These are phyloP conservation scores for Orychophragmus violaceus DNA, from an alignment of 345 rosid genomes.

Conservation along the genomic window DNA sequence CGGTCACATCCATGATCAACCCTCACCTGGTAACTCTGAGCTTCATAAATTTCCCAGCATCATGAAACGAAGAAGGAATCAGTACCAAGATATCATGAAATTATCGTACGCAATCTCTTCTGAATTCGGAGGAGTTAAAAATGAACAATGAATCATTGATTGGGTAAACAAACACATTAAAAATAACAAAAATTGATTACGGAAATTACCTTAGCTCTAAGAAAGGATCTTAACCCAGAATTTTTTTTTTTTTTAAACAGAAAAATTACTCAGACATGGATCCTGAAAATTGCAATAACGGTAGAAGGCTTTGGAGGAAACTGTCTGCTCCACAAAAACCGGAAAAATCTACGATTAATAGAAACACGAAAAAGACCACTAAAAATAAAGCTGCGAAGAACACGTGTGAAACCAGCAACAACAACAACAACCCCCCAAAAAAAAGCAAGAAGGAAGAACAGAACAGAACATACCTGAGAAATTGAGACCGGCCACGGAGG, in stretches of 20 bases:
- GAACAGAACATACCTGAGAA: slow-evolving; percentile 39
- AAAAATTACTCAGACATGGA: slow-evolving; percentile 11
- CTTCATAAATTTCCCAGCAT: neutral
- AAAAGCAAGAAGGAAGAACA: neutral
- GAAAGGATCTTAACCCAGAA: slow-evolving; percentile 52
- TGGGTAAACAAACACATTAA: neutral
- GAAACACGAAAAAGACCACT: slow-evolving; percentile 17
- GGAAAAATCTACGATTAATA: slow-evolving; percentile 28
- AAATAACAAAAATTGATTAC: neutral
- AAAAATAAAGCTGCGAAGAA: slow-evolving; percentile 25
- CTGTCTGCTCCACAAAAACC: slow-evolving; percentile 21
- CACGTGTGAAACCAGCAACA: slow-evolving; percentile 33
- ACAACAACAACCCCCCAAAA: neutral
- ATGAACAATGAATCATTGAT: neutral
- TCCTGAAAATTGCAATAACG: slow-evolving; percentile 19
- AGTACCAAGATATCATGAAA: neutral
- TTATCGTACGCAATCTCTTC: neutral
- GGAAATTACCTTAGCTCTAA: slow-evolving; percentile 38
- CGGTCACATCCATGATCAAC: slow-evolving; percentile 64
- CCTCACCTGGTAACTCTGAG: slow-evolving; percentile 26
- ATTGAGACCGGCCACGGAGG: slow-evolving; percentile 27
- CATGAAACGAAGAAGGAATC: slow-evolving; percentile 8
- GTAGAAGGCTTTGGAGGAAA: neutral
- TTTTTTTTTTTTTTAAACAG: no score
- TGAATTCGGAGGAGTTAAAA: no score